phyloP scores from a whole-genome alignment of 2,329 filamentous ascomycete genomes.

The Apiospora sp. region DNA sequence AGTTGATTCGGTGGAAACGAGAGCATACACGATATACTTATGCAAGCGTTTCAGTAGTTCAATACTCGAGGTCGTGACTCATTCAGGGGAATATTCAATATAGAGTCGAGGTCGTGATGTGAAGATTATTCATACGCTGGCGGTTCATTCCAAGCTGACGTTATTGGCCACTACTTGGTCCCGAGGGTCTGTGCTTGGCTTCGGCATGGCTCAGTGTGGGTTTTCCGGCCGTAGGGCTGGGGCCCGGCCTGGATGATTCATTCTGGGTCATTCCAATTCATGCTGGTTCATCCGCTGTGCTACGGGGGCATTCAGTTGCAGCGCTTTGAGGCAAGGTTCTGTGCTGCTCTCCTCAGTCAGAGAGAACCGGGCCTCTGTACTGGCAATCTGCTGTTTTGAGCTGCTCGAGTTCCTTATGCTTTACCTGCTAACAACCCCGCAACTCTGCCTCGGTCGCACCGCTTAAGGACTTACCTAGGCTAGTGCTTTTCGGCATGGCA shows the following conservation, averaged over 20 bases:
- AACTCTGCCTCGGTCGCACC: conserved; percentile 9
- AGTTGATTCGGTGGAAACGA: not conserved
- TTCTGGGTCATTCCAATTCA: conserved; percentile 19
- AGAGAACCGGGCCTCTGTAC: not conserved
- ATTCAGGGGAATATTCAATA: not conserved
- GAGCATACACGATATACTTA: not conserved
- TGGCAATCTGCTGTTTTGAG: not conserved
- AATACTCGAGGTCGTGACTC: not conserved
- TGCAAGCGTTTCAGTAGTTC: not conserved
- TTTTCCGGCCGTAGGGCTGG: conserved; percentile 18
- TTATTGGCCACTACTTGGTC: conserved; percentile 9
- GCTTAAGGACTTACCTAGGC: not conserved
- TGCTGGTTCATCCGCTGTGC: not conserved
- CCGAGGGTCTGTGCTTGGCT: conserved; percentile 13
- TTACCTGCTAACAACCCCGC: not conserved
- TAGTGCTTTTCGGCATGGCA: not conserved
- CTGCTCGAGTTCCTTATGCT: not conserved
- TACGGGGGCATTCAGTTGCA: not conserved
- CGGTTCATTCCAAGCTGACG: not conserved
- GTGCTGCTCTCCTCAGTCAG: not conserved
- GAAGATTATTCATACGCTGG: not conserved
- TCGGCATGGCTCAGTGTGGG: conserved; percentile 17
- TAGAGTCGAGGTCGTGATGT: not conserved
- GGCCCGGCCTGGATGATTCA: conserved; percentile 14
- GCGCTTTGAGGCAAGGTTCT: not conserved